Conservation (phyloP, 1,139 yeast genomes). For the Pichiaceae sp. region DNA sequence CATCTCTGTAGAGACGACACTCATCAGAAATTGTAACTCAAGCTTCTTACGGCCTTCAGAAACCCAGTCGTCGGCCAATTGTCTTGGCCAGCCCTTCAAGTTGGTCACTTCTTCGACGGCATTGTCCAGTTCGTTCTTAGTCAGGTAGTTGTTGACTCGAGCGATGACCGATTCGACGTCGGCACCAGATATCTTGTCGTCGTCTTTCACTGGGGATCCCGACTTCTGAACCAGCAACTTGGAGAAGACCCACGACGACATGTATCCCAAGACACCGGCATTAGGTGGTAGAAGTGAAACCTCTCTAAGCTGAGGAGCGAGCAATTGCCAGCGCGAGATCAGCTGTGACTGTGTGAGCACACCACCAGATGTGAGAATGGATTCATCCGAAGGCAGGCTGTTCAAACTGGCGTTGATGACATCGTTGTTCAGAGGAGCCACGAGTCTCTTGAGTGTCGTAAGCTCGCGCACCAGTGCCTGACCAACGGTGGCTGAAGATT, state of each 20-base stretch:
- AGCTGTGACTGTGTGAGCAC: constrained; percentile 58
- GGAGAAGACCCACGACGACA: constrained; percentile 72
- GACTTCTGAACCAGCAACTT: constrained; percentile 57
- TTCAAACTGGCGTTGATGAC: constrained; percentile 21
- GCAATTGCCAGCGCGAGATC: constrained; percentile 60
- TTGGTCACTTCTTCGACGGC: constrained; percentile 91
- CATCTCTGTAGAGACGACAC: constrained; percentile 50
- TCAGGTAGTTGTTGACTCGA: constrained; percentile 69
- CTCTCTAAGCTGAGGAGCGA: constrained; percentile 81
- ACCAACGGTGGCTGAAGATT: constrained; percentile 25
- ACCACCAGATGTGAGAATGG: constrained; percentile 32
- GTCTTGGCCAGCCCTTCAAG: constrained; percentile 90
- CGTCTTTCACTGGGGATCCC: constrained; percentile 41
- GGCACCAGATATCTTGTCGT: constrained; percentile 48
- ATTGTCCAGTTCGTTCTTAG: constrained; percentile 69
- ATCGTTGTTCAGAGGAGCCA: constrained; percentile 20
- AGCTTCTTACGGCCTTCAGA: constrained; percentile 79
- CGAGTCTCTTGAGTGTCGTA: constrained; percentile 22
- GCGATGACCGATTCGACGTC: constrained; percentile 88
- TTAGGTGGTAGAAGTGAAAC: constrained; percentile 78
- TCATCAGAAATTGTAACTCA: constrained; percentile 76
- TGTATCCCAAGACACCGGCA: constrained; percentile 91
- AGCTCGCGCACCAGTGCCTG: constrained; percentile 24
- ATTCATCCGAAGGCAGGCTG: constrained; percentile 33
- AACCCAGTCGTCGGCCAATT: constrained; percentile 87